Evolutionary conservation across 2,329 filamentous ascomycete genomes (phyloP).

Genomic region (Epichloe sp.): DNA sequence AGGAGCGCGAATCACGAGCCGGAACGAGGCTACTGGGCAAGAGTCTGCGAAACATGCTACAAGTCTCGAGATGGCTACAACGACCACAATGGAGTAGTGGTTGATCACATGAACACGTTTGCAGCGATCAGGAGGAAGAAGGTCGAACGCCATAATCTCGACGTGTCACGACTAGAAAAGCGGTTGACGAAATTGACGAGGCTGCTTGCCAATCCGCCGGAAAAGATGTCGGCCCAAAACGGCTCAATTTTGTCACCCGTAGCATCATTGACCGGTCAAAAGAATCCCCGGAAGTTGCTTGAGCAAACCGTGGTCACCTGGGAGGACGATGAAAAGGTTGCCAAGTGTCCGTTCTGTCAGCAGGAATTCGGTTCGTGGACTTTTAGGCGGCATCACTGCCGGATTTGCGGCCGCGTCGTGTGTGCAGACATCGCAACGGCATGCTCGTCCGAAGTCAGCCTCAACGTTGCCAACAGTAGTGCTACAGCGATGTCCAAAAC

Average conservation of each 20-base stretch:
- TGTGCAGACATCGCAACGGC: constrained; percentile 75
- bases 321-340: constrained; percentile 78
- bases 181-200: constrained; percentile 81
- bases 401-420: constrained; percentile 84
- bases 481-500: constrained; percentile 8
- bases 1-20: constrained; percentile 82
- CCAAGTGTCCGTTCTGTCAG: constrained; percentile 83
- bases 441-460: constrained; percentile 72
- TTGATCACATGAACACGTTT: constrained; percentile 64
- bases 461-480: constrained; percentile 53
- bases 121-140: constrained; percentile 56
- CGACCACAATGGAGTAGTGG: constrained; percentile 60
- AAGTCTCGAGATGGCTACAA: constrained; percentile 94
- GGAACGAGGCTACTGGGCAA: constrained; percentile 78
- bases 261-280: constrained; percentile 51
- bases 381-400: constrained; percentile 86
- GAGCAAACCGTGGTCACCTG: constrained; percentile 91
- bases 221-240: constrained; percentile 41
- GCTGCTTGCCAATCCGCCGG: constrained; percentile 61
- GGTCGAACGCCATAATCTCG: constrained; percentile 74
- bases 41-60: constrained; percentile 98
- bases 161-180: constrained; percentile 83
- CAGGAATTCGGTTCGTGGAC: constrained; percentile 92
- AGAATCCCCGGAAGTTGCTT: constrained; percentile 62
- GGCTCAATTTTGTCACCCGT: constrained; percentile 46